Conservation (phyloP, 768 basidiomycete genomes). For the Hemileccinum rubropunctum region DNA sequence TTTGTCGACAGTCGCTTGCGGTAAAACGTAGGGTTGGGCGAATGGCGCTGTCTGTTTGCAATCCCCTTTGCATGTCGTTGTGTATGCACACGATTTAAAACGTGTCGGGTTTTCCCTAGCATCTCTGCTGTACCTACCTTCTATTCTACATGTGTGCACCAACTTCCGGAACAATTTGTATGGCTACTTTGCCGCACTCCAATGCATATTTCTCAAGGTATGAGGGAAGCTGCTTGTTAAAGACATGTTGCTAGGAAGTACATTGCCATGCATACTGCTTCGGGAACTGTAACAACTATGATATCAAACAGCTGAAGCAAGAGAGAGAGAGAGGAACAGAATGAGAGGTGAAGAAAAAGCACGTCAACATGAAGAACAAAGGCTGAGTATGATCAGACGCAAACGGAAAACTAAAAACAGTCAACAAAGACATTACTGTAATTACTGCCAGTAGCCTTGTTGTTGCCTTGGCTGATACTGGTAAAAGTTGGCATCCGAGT, state of each 20-base stretch:
- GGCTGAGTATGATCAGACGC: conserved; percentile 1
- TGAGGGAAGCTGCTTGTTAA: conserved; percentile 12
- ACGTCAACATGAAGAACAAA: conserved; percentile 5
- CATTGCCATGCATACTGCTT: conserved; percentile 28
- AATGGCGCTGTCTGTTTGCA: too few relatives aligned
- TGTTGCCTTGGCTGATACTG: conserved; percentile 67
- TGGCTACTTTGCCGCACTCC: neutral
- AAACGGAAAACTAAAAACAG: conserved; percentile 1
- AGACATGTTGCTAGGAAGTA: conserved; percentile 28
- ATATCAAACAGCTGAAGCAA: conserved; percentile 32
- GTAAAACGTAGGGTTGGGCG: too few relatives aligned
- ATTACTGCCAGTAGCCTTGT: conserved; percentile 54
- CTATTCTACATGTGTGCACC: too few relatives aligned
- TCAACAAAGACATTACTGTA: conserved; percentile 10
- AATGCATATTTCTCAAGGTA: neutral
- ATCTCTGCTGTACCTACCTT: conserved; percentile 3
- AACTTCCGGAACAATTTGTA: too few relatives aligned
- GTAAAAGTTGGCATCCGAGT: conserved; percentile 66
- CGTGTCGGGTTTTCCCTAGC: neutral
- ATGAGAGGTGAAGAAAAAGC: conserved; percentile 3
- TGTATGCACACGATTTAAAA: neutral
- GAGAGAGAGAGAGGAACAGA: conserved; percentile 10
- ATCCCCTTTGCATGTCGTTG: neutral
- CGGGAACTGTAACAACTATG: conserved; percentile 24
- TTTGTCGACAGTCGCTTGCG: conserved; percentile 22